phyloP scores from a whole-genome alignment of 805 yeast species.

The Hyphopichia homilentoma region DNA sequence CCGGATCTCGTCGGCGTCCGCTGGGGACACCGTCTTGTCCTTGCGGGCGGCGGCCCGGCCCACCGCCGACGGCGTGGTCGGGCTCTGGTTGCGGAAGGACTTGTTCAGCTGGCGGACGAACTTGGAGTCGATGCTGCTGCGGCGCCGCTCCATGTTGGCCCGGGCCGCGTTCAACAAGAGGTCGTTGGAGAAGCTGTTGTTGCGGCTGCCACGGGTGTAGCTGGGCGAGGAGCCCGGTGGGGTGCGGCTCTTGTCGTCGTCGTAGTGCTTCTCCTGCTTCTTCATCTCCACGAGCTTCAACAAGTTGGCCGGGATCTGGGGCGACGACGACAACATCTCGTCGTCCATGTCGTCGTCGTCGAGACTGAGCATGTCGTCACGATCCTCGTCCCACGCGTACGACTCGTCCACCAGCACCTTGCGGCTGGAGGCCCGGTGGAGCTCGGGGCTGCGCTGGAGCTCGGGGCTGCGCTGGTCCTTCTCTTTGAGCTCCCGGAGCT shows the following conservation, averaged over 20 bases:
- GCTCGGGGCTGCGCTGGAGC: background rate
- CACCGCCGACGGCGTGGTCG: slow-evolving; percentile 1
- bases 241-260: slow-evolving; percentile 20
- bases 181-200: slow-evolving; percentile 20
- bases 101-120: slow-evolving; percentile 13
- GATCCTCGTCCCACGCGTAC: slow-evolving; percentile 18
- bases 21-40: slow-evolving; percentile 6
- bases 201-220: slow-evolving; percentile 11
- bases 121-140: slow-evolving; percentile 33
- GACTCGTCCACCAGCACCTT: slow-evolving; percentile 12
- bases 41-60: slow-evolving; percentile 3
- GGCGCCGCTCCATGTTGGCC: slow-evolving; percentile 19
- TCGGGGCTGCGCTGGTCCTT: slow-evolving; percentile 5
- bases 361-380: slow-evolving; percentile 20
- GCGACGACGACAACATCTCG: slow-evolving; percentile 54
- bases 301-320: slow-evolving; percentile 64
- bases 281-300: slow-evolving; percentile 52
- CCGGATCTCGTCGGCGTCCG: slow-evolving; percentile 8
- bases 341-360: slow-evolving; percentile 44
- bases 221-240: slow-evolving; percentile 33
- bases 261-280: slow-evolving; percentile 31
- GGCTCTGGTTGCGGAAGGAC: slow-evolving; percentile 11
- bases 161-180: slow-evolving; percentile 15
- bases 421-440: slow-evolving; percentile 2
- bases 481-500: too few species aligned